These are phyloP conservation scores for Phyllosticta citribraziliensis DNA, from an alignment of 2,329 filamentous ascomycete species.

Conservation along the genomic window DNA sequence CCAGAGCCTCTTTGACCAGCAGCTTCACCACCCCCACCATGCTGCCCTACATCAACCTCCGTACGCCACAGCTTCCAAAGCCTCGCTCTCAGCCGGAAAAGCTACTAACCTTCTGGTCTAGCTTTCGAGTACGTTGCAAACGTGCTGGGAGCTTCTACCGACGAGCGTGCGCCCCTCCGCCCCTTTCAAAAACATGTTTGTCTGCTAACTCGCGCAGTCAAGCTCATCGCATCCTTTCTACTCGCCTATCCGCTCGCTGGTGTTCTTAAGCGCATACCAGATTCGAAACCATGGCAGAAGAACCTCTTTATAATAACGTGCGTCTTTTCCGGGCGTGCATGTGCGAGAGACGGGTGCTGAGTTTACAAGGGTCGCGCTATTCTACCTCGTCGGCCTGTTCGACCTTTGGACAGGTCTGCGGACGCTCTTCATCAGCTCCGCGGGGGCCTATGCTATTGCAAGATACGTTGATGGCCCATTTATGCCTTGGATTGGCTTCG, in stretches of 20 bases:
- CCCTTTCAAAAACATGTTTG: not conserved
- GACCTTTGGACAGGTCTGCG: conserved; percentile 78
- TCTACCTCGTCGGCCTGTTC: conserved; percentile 90
- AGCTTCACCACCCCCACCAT: conserved; percentile 28
- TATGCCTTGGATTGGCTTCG: conserved; percentile 96
- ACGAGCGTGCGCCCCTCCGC: conserved; percentile 46
- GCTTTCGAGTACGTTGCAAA: conserved; percentile 52
- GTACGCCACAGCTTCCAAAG: conserved; percentile 31
- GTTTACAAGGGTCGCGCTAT: conserved; percentile 57
- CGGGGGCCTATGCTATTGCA: conserved; percentile 73
- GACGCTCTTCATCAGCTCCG: conserved; percentile 70
- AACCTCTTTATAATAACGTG: conserved; percentile 79
- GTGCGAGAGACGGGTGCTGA: conserved; percentile 10
- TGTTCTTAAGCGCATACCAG: conserved; percentile 80
- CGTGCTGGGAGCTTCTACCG: conserved; percentile 51
- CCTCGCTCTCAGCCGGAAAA: conserved; percentile 10
- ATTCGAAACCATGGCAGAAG: conserved; percentile 72
- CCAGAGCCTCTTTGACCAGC: not conserved
- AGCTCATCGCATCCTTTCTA: conserved; percentile 83
- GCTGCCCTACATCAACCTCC: conserved; percentile 54
- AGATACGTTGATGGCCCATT: conserved; percentile 75
- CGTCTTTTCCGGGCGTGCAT: conserved; percentile 14
- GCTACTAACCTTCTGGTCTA: conserved; percentile 20
- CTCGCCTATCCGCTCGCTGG: conserved; percentile 87
- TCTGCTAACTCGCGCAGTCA: conserved; percentile 51